Base-by-base conservation (phyloP, 2,329 filamentous ascomycete genomes). In the Pseudogymnoascus sp. region DNA sequence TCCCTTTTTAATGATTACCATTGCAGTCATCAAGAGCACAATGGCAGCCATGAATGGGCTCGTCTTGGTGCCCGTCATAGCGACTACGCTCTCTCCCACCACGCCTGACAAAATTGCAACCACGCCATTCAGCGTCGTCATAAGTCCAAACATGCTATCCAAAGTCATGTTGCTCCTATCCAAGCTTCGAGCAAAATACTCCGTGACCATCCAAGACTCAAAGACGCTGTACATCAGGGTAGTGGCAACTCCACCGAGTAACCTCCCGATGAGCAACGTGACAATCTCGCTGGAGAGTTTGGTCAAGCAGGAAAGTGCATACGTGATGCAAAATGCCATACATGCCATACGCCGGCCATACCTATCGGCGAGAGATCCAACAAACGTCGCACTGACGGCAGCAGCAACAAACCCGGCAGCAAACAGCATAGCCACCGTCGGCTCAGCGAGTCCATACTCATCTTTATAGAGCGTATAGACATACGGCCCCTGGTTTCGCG, bases 121-220 rank as follows among this genome's bases (percentile, higher is more conserved):
- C 12, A 83, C 72, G 60, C 81, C 80, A 72, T 82, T 86, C 64
- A 83, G 68, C 2, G 78, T 80, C 3, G 79, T 79, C 74, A 82
- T 80, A 29, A 77, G 74, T 4, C 80, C 81, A 70, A 83, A 85
- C 21, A 86, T 77, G 31, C 75, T 73, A 62, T 79, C 78, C 31
- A 86, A 74, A 42, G 77, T 77, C 6, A 75, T 71, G 7, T 76
- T 75, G 6, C 72, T 72, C n/a, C 78, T 72, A 29, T 77, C 75
- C 6, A 83, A 67, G 11, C 75, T 76, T 45, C 78, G 73, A 45
- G 75, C 73, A 60, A 82, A 79, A 68, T 79, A 86, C 68, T 86
- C 83, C 57, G 81, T 78, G 29, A 86, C 79, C 76, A 86, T 82
- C 83, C 83, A 86, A 68, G 80, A 83, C 71, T 86, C 83, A 66